Percentiles rank a stretch among this genome's conserved stretches.
These are phyloP conservation scores for Comarum palustre DNA, from an alignment of 306 rosid species.

Conservation along the genomic window DNA sequence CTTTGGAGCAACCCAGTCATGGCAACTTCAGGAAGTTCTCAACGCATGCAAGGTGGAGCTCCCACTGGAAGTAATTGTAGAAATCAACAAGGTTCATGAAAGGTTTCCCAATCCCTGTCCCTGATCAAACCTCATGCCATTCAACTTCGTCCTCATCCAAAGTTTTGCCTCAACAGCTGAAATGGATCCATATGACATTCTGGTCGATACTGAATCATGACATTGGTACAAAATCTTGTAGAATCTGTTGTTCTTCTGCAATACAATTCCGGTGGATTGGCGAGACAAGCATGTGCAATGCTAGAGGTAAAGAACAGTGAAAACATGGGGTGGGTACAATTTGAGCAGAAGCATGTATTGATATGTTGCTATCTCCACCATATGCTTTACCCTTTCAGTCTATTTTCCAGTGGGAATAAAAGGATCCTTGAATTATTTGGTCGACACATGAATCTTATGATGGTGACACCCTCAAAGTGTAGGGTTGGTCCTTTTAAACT, in stretches of 20 bases:
- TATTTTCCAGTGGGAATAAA: neutral
- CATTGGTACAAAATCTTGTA: neutral
- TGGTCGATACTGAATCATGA: neutral
- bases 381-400: neutral
- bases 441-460: slow-evolving; percentile 4
- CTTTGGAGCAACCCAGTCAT: slow-evolving; percentile 76
- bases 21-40: slow-evolving; percentile 72
- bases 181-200: neutral
- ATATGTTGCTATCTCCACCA: neutral
- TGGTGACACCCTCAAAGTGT: neutral
- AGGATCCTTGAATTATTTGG: neutral
- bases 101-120: slow-evolving; percentile 86
- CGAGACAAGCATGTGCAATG: slow-evolving; percentile 6
- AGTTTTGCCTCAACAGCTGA: neutral
- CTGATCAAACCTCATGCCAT: slow-evolving; percentile 27
- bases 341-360: slow-evolving; percentile 4
- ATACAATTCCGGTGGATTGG: neutral
- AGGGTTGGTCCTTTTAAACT: neutral
- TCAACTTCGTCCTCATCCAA: neutral
- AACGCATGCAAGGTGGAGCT: slow-evolving; percentile 58
- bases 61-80: slow-evolving; percentile 46
- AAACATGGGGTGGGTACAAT: neutral
- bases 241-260: neutral
- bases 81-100: slow-evolving; percentile 63
- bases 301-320: slow-evolving; percentile 3